Evolutionary conservation across 768 basidiomycete genomes (phyloP).

Genomic region (Russula lepida): DNA sequence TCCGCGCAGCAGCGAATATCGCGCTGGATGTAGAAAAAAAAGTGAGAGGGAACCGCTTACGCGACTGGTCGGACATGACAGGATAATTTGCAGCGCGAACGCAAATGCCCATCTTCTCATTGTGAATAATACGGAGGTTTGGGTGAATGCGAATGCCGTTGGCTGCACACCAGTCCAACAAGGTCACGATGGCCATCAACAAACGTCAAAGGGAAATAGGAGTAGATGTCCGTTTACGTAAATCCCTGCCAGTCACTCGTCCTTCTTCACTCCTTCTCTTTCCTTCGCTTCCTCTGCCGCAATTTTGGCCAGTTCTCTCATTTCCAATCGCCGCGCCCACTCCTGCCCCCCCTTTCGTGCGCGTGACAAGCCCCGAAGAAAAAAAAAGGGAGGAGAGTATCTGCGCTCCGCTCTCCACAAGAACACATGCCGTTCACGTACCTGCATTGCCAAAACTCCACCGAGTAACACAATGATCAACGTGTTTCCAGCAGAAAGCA

Average conservation of each 20-base stretch:
- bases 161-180: slow-evolving; percentile 21
- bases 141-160: slow-evolving; percentile 22
- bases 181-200: slow-evolving; percentile 2
- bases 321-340: slow-evolving; percentile 30
- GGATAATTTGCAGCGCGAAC: slow-evolving; percentile 5
- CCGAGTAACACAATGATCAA: slow-evolving; percentile 66
- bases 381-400: not conserved
- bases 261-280: slow-evolving; percentile 13
- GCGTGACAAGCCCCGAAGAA: not conserved
- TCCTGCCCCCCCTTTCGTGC: slow-evolving; percentile 67
- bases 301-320: slow-evolving; percentile 17
- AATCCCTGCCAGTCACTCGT: not conserved
- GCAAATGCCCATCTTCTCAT: slow-evolving; percentile 8
- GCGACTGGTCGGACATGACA: slow-evolving; percentile 10
- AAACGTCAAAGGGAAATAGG: slow-evolving; percentile 7
- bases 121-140: slow-evolving; percentile 16
- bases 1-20: not conserved
- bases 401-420: not conserved
- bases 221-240: slow-evolving; percentile 10
- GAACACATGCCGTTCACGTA: slow-evolving; percentile 29
- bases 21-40: slow-evolving; percentile 3
- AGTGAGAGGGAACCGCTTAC: slow-evolving; percentile 8
- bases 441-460: slow-evolving; percentile 64
- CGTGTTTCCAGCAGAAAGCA: slow-evolving; percentile 81
- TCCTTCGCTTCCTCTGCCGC: slow-evolving; percentile 16